phyloP scores from a whole-genome alignment of 2,329 filamentous ascomycete species.

The Neonectria faginata region DNA sequence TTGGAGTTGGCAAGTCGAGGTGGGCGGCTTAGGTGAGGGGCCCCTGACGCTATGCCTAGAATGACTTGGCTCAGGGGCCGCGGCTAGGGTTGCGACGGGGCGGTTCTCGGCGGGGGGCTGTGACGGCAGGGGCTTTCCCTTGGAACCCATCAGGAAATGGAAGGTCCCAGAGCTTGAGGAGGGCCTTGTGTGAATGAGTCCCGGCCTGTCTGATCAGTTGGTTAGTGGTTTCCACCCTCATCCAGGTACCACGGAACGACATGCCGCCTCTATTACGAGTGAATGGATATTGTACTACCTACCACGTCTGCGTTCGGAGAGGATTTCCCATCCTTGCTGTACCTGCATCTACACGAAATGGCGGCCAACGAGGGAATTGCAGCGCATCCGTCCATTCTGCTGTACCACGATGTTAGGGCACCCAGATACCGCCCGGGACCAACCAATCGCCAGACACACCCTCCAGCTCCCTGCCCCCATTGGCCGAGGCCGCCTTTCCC shows the following conservation, averaged over 20 bases:
- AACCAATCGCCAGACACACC: slow-evolving; percentile 1
- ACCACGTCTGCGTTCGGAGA: background rate
- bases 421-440: background rate
- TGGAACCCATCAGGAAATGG: background rate
- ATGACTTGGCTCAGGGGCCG: slow-evolving; percentile 40
- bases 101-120: slow-evolving; percentile 4
- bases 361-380: background rate
- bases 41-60: slow-evolving; percentile 30
- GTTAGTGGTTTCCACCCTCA: background rate
- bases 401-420: background rate
- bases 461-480: background rate
- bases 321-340: background rate
- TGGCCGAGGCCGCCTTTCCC: background rate
- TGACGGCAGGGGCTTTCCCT: background rate
- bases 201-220: slow-evolving; percentile 6
- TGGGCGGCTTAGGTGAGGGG: slow-evolving; percentile 34
- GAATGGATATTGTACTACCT: background rate
- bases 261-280: background rate
- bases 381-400: background rate
- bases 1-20: slow-evolving; percentile 31
- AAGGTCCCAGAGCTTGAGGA: background rate
- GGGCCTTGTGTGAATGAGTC: background rate
- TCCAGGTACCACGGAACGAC: background rate
- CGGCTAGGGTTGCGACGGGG: background rate
- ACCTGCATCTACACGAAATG: background rate